These are phyloP conservation scores for Calvatia gigantea DNA, from an alignment of 768 basidiomycete species.

Conservation along the genomic window DNA sequence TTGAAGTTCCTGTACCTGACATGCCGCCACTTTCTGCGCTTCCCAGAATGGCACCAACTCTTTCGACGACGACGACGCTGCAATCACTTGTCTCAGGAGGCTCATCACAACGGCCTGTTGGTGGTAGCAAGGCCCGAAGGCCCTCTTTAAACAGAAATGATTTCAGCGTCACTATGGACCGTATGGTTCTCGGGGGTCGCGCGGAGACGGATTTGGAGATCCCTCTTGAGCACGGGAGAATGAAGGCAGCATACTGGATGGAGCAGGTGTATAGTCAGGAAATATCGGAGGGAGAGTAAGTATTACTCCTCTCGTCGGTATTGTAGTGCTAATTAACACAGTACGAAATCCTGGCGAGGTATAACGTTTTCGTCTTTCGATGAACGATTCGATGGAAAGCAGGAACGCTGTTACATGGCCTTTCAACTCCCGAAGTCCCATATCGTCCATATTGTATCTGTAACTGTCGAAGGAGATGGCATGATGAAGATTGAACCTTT, in stretches of 20 bases:
- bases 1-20: conserved; percentile 24
- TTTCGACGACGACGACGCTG: conserved; percentile 52
- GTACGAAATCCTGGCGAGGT: conserved; percentile 37
- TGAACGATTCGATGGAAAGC: conserved; percentile 55
- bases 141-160: conserved; percentile 52
- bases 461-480: conserved; percentile 41
- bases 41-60: conserved; percentile 49
- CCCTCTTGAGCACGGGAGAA: conserved; percentile 55
- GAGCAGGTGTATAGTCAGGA: conserved; percentile 51
- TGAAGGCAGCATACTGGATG: conserved; percentile 75
- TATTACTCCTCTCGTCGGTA: conserved; percentile 11
- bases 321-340: conserved; percentile 20
- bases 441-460: conserved; percentile 41
- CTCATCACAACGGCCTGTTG: conserved; percentile 15
- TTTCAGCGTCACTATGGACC: conserved; percentile 58
- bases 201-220: conserved; percentile 38
- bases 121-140: conserved; percentile 30
- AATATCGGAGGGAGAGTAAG: conserved; percentile 51
- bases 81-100: conserved; percentile 40
- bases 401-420: conserved; percentile 49
- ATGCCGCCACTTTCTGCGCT: conserved; percentile 43
- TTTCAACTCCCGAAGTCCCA: conserved; percentile 49
- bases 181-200: conserved; percentile 60
- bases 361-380: conserved; percentile 65
- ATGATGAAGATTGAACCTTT: conserved; percentile 38